A percentile compares a stretch with the other conserved stretches of the same genome.
Conservation (phyloP, 2,329 filamentous ascomycete species). For the Neocucurbitaria cava region DNA sequence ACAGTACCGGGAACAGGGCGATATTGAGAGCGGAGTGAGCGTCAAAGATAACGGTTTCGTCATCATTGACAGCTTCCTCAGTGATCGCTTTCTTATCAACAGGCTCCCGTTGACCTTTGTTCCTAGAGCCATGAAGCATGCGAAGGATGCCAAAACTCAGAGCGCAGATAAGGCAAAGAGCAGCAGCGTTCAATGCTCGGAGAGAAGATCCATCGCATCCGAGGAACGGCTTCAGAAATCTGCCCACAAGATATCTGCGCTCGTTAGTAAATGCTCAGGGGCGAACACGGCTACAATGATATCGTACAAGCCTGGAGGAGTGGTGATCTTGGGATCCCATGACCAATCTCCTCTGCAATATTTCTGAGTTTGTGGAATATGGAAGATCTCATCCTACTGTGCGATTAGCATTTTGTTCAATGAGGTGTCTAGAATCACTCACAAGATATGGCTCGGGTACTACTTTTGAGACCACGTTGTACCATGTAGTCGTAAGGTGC, state of each 20-base stretch:
- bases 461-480: slow-evolving; percentile 51
- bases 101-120: background rate
- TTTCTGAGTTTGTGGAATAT: slow-evolving; percentile 87
- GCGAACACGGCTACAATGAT: background rate
- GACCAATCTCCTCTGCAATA: slow-evolving; percentile 76
- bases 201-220: slow-evolving; percentile 50
- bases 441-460: slow-evolving; percentile 67
- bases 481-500: slow-evolving; percentile 35
- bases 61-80: background rate
- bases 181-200: slow-evolving; percentile 48
- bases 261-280: slow-evolving; percentile 35
- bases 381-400: slow-evolving; percentile 79
- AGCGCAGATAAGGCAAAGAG: slow-evolving; percentile 46
- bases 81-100: background rate
- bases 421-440: slow-evolving; percentile 27
- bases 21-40: slow-evolving; percentile 78
- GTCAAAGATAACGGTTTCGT: slow-evolving; percentile 46
- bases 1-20: slow-evolving; percentile 83
- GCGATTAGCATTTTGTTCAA: slow-evolving; percentile 5
- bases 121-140: slow-evolving; percentile 13
- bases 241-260: slow-evolving; percentile 52
- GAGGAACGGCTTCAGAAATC: slow-evolving; percentile 46
- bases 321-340: slow-evolving; percentile 98
- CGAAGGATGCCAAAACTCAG: slow-evolving; percentile 35
- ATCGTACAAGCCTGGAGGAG: slow-evolving; percentile 78